Conservation (phyloP, 73 alveolate species). For the Breviolum minutum region DNA sequence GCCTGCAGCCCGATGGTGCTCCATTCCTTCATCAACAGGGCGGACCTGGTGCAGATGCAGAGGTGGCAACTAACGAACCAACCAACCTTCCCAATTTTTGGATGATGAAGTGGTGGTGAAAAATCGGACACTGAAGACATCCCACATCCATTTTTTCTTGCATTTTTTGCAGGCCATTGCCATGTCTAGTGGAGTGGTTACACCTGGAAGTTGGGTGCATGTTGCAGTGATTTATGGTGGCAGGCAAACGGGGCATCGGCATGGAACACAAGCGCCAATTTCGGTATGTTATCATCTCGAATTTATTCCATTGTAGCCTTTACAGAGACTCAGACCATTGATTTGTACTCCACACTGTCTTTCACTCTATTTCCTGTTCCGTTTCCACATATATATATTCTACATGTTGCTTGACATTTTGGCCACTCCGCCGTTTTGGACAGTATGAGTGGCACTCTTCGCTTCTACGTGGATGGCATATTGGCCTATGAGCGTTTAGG, state of each 20-base stretch:
- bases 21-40: constrained; percentile 32
- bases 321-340: too few species aligned
- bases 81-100: too few species aligned
- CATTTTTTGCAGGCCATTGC: neutral
- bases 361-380: too few species aligned
- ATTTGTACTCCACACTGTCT: too few species aligned
- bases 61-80: neutral
- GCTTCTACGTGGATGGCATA: constrained; percentile 72
- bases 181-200: constrained; percentile 27
- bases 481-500: constrained; percentile 65
- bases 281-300: too few species aligned
- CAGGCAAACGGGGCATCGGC: constrained; percentile 15
- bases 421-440: neutral
- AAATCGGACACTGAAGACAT: neutral
- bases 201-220: constrained; percentile 61
- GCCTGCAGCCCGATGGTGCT: constrained; percentile 51
- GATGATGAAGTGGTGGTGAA: too few species aligned
- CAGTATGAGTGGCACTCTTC: constrained; percentile 89
- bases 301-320: too few species aligned
- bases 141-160: neutral
- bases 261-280: neutral
- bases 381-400: too few species aligned
- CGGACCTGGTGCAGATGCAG: constrained; percentile 44
- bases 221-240: constrained; percentile 89
- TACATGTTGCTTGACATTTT: too few species aligned